Percentiles rank a stretch among this genome's conserved stretches.
Evolutionary conservation across 75 land plant species (phyloP).

Genomic region (Cryptomeria japonica): DNA sequence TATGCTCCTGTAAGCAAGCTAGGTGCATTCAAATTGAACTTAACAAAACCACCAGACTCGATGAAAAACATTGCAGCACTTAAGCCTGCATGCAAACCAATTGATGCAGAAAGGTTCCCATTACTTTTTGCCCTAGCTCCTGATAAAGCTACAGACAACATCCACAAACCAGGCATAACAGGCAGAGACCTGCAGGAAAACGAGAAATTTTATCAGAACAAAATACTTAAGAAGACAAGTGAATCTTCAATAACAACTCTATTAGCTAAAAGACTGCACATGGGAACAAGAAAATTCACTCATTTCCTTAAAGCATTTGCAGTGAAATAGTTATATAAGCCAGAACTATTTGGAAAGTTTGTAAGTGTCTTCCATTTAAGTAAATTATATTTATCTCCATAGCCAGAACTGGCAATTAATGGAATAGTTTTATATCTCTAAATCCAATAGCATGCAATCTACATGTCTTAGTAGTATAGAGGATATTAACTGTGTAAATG

Average conservation of each 20-base stretch:
- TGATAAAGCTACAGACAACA: slow-evolving; percentile 66
- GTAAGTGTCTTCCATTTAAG: background rate
- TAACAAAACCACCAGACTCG: slow-evolving; percentile 59
- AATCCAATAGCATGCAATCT: background rate
- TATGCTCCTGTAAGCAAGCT: slow-evolving; percentile 66
- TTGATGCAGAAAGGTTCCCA: slow-evolving; percentile 64
- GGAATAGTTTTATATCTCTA: background rate
- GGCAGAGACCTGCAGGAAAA: slow-evolving; percentile 64
- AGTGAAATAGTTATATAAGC: background rate
- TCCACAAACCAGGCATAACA: slow-evolving; percentile 76
- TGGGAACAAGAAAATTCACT: background rate
- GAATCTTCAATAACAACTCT: background rate
- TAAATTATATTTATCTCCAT: background rate
- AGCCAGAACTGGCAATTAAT: background rate
- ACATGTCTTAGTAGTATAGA: background rate
- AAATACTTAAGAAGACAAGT: background rate
- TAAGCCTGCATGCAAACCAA: slow-evolving; percentile 83
- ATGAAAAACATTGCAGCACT: slow-evolving; percentile 58
- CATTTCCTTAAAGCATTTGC: background rate
- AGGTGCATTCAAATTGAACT: slow-evolving; percentile 40
- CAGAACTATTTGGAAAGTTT: background rate
- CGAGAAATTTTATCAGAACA: background rate
- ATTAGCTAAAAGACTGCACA: background rate
- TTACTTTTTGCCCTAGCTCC: slow-evolving; percentile 52
- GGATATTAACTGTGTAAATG: background rate